Evolutionary conservation across 768 basidiomycete genomes (phyloP).

Genomic region (Kwoniella dejecticola): DNA sequence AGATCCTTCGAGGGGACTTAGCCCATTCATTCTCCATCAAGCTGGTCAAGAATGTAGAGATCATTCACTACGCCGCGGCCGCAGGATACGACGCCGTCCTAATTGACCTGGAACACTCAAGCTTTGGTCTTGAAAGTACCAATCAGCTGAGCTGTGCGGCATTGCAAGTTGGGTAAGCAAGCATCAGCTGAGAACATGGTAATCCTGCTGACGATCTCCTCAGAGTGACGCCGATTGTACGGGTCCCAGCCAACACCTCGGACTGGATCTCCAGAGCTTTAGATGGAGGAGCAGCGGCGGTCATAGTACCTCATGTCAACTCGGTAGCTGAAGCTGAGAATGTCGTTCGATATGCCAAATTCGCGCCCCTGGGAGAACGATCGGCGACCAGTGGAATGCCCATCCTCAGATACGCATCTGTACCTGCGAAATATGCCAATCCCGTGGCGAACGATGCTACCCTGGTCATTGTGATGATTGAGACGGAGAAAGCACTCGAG

Average conservation of each 20-base stretch:
- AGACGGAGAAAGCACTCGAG: slow-evolving; percentile 32
- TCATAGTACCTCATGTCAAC: slow-evolving; percentile 48
- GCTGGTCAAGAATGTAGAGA: slow-evolving; percentile 30
- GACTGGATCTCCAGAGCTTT: slow-evolving; percentile 47
- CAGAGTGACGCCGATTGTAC: slow-evolving; percentile 41
- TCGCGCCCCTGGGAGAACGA: slow-evolving; percentile 39
- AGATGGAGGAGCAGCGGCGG: slow-evolving; percentile 42
- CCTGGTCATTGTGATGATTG: slow-evolving; percentile 42
- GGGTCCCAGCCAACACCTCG: slow-evolving; percentile 44
- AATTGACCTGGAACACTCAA: slow-evolving; percentile 45
- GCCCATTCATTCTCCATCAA: slow-evolving; percentile 42
- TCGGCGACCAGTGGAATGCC: slow-evolving; percentile 38
- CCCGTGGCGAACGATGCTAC: slow-evolving; percentile 33
- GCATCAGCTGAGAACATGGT: too few relatives aligned
- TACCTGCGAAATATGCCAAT: slow-evolving; percentile 34
- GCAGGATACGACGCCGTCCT: slow-evolving; percentile 42
- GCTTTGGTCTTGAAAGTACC: slow-evolving; percentile 35
- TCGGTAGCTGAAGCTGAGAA: slow-evolving; percentile 35
- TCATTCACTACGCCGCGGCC: slow-evolving; percentile 34
- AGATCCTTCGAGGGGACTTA: slow-evolving; percentile 15
- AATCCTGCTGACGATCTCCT: too few relatives aligned
- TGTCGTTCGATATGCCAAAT: slow-evolving; percentile 35
- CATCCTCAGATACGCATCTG: slow-evolving; percentile 29
- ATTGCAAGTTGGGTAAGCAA: slow-evolving; percentile 35
- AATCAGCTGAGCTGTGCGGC: slow-evolving; percentile 32